phyloP scores from a whole-genome alignment of 306 rosid genomes.

The Vigna trinervia region DNA sequence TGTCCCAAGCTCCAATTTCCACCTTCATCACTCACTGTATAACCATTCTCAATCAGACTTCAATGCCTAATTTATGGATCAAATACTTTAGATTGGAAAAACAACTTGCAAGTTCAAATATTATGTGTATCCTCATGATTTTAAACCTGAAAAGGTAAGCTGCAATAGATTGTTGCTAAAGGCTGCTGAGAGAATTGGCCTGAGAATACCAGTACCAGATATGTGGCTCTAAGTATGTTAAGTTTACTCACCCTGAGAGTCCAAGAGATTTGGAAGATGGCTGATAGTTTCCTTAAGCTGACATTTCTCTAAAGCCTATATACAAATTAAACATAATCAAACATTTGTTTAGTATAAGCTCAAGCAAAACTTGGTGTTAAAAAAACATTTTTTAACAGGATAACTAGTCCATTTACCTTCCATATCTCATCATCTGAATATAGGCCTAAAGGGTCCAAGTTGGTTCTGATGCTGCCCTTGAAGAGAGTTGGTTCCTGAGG shows the following conservation, averaged over 20 bases:
- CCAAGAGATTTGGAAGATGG: conserved; percentile 65
- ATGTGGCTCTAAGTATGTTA: neutral
- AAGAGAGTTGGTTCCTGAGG: conserved; percentile 93
- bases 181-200: too few relatives aligned
- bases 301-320: conserved; percentile 78
- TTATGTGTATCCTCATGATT: neutral
- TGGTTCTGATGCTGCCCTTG: conserved; percentile 73
- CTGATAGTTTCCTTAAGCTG: conserved; percentile 70
- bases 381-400: neutral
- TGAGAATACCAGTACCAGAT: neutral
- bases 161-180: neutral
- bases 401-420: conserved; percentile 56
- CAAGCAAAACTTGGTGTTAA: neutral
- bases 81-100: too few relatives aligned
- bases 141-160: neutral
- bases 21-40: conserved; percentile 83
- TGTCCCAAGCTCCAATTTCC: conserved; percentile 92
- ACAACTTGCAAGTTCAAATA: neutral
- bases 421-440: conserved; percentile 77
- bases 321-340: conserved; percentile 24
- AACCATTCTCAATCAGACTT: conserved; percentile 8
- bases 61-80: neutral
- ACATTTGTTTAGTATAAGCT: neutral
- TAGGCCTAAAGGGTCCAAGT: conserved; percentile 73
- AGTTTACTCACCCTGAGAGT: conserved; percentile 65